A percentile compares a stretch with the other conserved stretches of the same genome.
Evolutionary conservation across 208 protist species (phyloP).

Genomic region (Leptomonas seymouri): DNA sequence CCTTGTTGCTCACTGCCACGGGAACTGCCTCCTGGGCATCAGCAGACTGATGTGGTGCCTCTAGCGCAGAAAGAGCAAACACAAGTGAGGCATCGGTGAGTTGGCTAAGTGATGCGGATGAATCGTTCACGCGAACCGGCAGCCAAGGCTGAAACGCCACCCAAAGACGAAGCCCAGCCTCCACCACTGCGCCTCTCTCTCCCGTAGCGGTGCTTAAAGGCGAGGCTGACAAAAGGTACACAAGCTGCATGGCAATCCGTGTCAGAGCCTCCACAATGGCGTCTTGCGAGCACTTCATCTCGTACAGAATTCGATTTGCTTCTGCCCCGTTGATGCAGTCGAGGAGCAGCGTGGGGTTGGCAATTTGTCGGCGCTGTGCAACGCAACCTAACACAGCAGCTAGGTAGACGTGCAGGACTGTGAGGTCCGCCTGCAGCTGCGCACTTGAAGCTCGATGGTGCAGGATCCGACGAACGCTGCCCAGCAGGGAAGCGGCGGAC

Average conservation of each 20-base stretch:
- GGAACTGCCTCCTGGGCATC: not conserved
- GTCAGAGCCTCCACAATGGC: not conserved
- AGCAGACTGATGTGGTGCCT: not conserved
- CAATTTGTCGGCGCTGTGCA: constrained; percentile 1
- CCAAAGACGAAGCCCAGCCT: constrained; percentile 10
- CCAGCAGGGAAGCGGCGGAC: not conserved
- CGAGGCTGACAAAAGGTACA: not conserved
- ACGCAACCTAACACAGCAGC: constrained; percentile 9
- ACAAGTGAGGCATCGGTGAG: constrained; percentile 2
- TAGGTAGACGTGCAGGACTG: constrained; percentile 11
- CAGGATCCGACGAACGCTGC: not conserved
- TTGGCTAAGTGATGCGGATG: not conserved
- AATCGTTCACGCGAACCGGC: not conserved
- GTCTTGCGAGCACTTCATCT: not conserved
- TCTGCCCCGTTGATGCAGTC: constrained; percentile 5
- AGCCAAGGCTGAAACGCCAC: constrained; percentile 26
- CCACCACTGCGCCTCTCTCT: not conserved
- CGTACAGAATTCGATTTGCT: not conserved
- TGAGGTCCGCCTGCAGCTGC: constrained; percentile 3
- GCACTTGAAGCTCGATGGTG: not conserved
- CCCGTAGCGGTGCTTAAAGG: too few relatives aligned
- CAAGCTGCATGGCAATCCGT: not conserved
- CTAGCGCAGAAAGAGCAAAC: not conserved
- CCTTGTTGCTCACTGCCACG: too few relatives aligned
- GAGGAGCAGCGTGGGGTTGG: not conserved